Conservation (phyloP, 2,329 filamentous ascomycete species). For the Setomelanomma holmii region DNA sequence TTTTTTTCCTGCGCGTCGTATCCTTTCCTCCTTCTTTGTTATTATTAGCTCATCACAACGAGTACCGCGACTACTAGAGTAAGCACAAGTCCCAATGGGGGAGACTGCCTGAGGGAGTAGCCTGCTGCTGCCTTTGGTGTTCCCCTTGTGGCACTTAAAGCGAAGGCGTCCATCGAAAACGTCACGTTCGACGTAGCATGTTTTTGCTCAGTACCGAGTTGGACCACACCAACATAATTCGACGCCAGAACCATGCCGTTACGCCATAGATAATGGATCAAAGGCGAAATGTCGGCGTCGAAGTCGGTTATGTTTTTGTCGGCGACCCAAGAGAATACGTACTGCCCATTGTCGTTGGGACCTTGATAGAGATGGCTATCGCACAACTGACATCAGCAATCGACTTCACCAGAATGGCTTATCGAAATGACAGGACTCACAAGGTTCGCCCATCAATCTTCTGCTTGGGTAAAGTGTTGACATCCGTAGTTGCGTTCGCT, state of each 20-base stretch:
- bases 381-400: neutral
- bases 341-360: slow-evolving; percentile 7
- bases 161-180: neutral
- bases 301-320: slow-evolving; percentile 1
- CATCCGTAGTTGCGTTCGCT: neutral
- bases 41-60: neutral
- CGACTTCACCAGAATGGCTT: neutral
- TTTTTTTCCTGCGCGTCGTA: no score
- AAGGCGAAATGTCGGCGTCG: slow-evolving; percentile 5
- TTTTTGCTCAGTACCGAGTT: slow-evolving; percentile 9
- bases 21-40: no score
- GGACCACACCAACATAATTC: slow-evolving; percentile 5
- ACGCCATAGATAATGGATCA: slow-evolving; percentile 7
- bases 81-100: neutral
- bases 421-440: neutral
- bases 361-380: slow-evolving; percentile 6
- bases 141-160: slow-evolving; percentile 1
- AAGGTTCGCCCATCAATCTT: slow-evolving; percentile 3
- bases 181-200: slow-evolving; percentile 7
- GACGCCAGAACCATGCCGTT: slow-evolving; percentile 1
- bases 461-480: neutral
- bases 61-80: neutral
- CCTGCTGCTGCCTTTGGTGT: slow-evolving; percentile 3
- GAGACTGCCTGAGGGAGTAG: neutral
- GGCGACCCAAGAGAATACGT: slow-evolving; percentile 7